A percentile compares a stretch with the other conserved stretches of the same genome.
Conservation (phyloP, 169 alveolate genomes). For the Perkinsus olseni region DNA sequence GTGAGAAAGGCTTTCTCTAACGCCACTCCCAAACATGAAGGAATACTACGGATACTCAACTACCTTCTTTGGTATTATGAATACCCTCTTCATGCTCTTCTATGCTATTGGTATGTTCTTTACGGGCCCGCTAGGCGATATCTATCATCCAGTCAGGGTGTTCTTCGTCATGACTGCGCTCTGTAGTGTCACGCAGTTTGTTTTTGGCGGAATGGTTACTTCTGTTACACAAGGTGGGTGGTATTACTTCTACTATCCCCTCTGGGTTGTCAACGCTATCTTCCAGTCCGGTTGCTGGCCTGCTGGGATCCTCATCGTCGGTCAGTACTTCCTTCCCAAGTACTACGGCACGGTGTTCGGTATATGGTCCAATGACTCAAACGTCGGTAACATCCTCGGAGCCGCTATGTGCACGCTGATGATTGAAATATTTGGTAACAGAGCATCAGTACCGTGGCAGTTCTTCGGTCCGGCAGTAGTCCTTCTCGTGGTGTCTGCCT, state of each 20-base stretch:
- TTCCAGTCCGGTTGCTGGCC: constrained; percentile 1
- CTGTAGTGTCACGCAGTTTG: neutral
- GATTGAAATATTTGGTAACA: neutral
- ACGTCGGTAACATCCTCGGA: neutral
- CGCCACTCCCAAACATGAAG: neutral
- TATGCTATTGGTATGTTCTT: neutral
- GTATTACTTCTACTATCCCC: neutral
- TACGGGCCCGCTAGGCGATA: neutral
- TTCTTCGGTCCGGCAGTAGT: neutral
- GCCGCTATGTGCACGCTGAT: neutral
- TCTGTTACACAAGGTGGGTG: neutral
- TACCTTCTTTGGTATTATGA: neutral
- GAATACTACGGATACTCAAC: neutral
- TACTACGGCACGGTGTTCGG: neutral
- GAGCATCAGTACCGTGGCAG: neutral
- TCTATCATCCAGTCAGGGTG: neutral
- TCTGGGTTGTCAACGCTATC: neutral
- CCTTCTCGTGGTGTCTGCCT: neutral
- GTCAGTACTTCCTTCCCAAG: neutral
- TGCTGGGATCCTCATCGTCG: neutral
- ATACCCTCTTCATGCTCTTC: neutral
- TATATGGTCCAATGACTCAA: neutral
- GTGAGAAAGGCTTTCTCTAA: neutral
- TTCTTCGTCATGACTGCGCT: neutral
- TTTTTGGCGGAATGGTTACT: neutral